Evolutionary conservation across 371 early-diverging fungal species (phyloP), one percentile per base, ranked within the genome.

Genomic region (Synchytrium microbalum): DNA sequence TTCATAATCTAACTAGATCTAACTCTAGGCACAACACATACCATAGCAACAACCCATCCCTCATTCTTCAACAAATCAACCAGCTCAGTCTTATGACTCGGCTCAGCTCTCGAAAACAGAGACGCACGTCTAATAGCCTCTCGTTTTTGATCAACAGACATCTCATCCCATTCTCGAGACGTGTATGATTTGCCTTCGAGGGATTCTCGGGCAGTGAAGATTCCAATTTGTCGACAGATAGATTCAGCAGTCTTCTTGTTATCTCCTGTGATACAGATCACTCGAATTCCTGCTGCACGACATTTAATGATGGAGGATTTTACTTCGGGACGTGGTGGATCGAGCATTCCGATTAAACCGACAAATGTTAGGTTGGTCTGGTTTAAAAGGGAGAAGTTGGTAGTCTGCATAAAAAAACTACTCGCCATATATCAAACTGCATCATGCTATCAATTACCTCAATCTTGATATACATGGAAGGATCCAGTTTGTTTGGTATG

Each of bases 251-350:
- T 97, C 71, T 88, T 86, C 79, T 89, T 88, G 80, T 93, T 88
- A 76, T 99, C 99, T 72, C 99, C 99, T 2, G 99, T 99, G 68
- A 98, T 92, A n/a, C 98, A 91, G 69, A 96, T 90, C 31, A 99
- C 94, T 54, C 95, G 87, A 67, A 99, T 95, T 61, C 98, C 98
- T 29, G 98, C 98, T 32, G 84, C 84, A 60, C 83, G 76, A 76
- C 96, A 97, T 66, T 86, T 84, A 59, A 71, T 76, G 67, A 98
- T 92, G 13, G 93, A 84, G 16, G 76, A 86, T 62, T 78, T 75
- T 23, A 96, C 94, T 70, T 96, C 95, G n/a, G 92, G 87, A 24
- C 99, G 84, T 54, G 98, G 99, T 60, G 97, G 98, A 72, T 99
- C 99, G 75, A 88, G 79, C 94, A 99, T 95, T 67, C 87, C 96